Conservation (phyloP, 768 basidiomycete species). For the Russula brevipes region DNA sequence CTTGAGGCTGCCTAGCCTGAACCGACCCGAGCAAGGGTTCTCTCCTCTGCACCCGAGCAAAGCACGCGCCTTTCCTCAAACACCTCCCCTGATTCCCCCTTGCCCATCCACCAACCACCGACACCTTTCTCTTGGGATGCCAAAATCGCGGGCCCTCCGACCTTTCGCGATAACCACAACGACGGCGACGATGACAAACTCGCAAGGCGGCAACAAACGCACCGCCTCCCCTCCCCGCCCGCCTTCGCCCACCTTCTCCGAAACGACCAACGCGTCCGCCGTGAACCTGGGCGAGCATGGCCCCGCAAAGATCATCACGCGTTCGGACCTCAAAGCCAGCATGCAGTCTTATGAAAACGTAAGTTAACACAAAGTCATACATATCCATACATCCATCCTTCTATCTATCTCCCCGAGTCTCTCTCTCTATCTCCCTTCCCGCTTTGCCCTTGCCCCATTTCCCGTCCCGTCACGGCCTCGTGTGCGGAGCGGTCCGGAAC, state of each 20-base stretch:
- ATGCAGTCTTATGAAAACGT: slow-evolving; percentile 80
- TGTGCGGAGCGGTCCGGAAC: not conserved
- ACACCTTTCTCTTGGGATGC: slow-evolving; percentile 31
- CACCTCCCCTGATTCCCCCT: not conserved
- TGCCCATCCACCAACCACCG: not conserved
- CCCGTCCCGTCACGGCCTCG: not conserved
- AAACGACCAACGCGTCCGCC: slow-evolving; percentile 70
- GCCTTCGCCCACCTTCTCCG: slow-evolving; percentile 82
- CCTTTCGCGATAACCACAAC: slow-evolving; percentile 39
- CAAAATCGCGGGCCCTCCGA: slow-evolving; percentile 56
- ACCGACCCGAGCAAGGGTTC: not conserved
- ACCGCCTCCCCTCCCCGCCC: slow-evolving; percentile 47
- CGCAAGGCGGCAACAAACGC: slow-evolving; percentile 31
- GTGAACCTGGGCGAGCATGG: slow-evolving; percentile 72
- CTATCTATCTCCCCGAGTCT: too few species aligned
- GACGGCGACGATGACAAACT: not conserved
- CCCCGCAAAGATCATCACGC: slow-evolving; percentile 77
- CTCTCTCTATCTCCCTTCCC: not conserved
- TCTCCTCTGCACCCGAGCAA: too few species aligned
- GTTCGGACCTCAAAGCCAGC: slow-evolving; percentile 70
- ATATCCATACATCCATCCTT: too few species aligned
- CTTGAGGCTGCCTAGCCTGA: not conserved
- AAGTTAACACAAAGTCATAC: slow-evolving; percentile 29
- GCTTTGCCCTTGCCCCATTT: not conserved
- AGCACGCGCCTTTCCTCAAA: not conserved